A percentile compares a stretch with the other conserved stretches of the same genome.
These are phyloP conservation scores for Trametes punicea DNA, from an alignment of 768 basidiomycete genomes.

Conservation along the genomic window DNA sequence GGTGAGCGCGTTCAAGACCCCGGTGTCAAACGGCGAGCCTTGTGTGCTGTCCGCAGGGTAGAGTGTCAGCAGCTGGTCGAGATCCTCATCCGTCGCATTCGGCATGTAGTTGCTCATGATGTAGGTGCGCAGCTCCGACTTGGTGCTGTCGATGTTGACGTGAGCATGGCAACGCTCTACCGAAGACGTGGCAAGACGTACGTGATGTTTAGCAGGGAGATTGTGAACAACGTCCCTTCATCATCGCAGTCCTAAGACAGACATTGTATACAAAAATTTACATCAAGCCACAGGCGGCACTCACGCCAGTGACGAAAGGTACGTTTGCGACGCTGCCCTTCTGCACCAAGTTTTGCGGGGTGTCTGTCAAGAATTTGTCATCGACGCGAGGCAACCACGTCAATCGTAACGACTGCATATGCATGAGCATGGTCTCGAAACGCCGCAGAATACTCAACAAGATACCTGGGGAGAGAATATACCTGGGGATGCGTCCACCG, in stretches of 20 bases:
- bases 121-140: constrained; percentile 14
- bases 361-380: constrained; percentile 44
- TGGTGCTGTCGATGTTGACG: constrained; percentile 18
- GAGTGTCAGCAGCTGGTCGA: constrained; percentile 19
- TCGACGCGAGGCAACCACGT: constrained; percentile 52
- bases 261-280: background rate
- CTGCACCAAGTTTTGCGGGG: constrained; percentile 37
- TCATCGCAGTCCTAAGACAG: constrained; percentile 44
- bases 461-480: constrained; percentile 34
- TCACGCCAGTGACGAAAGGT: constrained; percentile 43
- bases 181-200: constrained; percentile 10
- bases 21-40: constrained; percentile 54
- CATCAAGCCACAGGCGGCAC: background rate
- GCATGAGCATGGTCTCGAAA: constrained; percentile 23
- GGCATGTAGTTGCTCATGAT: constrained; percentile 26
- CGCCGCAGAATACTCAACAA: constrained; percentile 7
- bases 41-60: constrained; percentile 37
- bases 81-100: constrained; percentile 5
- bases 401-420: constrained; percentile 40
- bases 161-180: background rate
- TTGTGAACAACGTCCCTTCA: constrained; percentile 47
- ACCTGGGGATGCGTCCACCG: constrained; percentile 35
- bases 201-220: constrained; percentile 29
- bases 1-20: constrained; percentile 42
- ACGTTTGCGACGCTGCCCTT: constrained; percentile 45